Evolutionary conservation across 163 green algal genomes (phyloP).

Genomic region (Coccomyxa subellipsoidea): DNA sequence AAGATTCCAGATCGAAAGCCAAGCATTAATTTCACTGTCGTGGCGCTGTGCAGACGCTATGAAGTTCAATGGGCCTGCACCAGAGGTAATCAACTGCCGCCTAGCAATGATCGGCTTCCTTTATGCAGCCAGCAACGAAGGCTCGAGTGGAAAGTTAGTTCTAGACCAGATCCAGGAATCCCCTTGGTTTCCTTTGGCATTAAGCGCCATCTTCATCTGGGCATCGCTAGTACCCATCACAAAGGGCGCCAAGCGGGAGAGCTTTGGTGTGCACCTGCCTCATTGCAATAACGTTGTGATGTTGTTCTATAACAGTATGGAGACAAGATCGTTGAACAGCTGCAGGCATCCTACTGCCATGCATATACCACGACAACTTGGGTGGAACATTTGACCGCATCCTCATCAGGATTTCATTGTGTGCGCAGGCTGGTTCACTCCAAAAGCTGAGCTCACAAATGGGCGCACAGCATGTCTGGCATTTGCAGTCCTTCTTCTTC

Average conservation of each 20-base stretch:
- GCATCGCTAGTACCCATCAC: conserved; percentile 60
- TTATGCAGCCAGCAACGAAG: conserved; percentile 37
- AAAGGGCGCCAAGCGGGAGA: conserved; percentile 60
- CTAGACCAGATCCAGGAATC: conserved; percentile 38
- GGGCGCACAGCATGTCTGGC: conserved; percentile 73
- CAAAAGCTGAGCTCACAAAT: conserved; percentile 68
- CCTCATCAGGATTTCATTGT: not conserved
- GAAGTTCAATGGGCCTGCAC: conserved; percentile 69
- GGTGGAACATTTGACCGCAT: not conserved
- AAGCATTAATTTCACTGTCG: not conserved
- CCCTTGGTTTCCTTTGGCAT: conserved; percentile 14
- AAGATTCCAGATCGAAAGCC: no score
- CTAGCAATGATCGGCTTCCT: conserved; percentile 70
- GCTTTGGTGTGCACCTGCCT: conserved; percentile 43
- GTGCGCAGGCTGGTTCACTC: conserved; percentile 42
- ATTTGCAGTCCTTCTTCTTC: conserved; percentile 50
- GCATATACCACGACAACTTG: no score
- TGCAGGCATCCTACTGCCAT: no score
- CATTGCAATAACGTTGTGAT: not conserved
- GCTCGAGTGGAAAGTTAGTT: conserved; percentile 33
- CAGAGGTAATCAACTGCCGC: conserved; percentile 74
- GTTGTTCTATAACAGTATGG: not conserved
- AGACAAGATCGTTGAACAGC: no score
- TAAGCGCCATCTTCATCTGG: conserved; percentile 22
- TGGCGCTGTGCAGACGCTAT: conserved; percentile 52